Evolutionary conservation across 2,329 filamentous ascomycete species (phyloP).

Genomic region (Tolypocladium nubicola): DNA sequence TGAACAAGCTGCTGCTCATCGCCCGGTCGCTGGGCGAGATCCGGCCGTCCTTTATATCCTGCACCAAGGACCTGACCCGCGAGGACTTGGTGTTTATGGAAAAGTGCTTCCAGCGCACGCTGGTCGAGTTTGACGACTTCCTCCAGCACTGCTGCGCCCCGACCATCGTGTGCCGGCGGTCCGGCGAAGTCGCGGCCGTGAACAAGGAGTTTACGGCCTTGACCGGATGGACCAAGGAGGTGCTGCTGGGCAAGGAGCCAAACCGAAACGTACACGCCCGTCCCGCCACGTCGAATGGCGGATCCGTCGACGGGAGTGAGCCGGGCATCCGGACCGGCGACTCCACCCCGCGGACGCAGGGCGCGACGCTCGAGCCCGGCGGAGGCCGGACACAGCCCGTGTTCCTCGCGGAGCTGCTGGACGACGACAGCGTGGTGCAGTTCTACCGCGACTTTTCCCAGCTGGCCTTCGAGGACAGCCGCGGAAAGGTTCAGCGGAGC

Average conservation of each 20-base stretch:
- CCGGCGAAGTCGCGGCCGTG: conserved; percentile 87
- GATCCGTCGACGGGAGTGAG: conserved; percentile 22
- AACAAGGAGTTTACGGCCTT: conserved; percentile 96
- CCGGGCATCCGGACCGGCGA: conserved; percentile 24
- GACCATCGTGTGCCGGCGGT: conserved; percentile 82
- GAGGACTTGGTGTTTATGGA: conserved; percentile 96
- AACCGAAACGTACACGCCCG: conserved; percentile 81
- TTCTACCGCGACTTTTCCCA: conserved; percentile 95
- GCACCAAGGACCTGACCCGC: conserved; percentile 75
- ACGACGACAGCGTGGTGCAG: conserved; percentile 85
- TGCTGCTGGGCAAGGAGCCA: conserved; percentile 75
- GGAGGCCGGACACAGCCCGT: conserved; percentile 60
- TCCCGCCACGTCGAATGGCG: conserved; percentile 9
- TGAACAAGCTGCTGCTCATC: conserved; percentile 69
- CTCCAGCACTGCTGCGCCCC: conserved; percentile 82
- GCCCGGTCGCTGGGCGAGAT: conserved; percentile 83
- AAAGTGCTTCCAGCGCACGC: conserved; percentile 85
- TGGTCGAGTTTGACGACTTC: conserved; percentile 90
- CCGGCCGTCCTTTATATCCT: conserved; percentile 85
- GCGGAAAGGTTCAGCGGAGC: conserved; percentile 71
- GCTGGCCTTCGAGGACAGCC: conserved; percentile 82
- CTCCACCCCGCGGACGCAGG: conserved; percentile 41
- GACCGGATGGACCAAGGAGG: conserved; percentile 86
- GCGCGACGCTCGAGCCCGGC: conserved; percentile 29
- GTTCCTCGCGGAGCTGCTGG: conserved; percentile 84